These are phyloP conservation scores for Claviceps maximensis DNA, from an alignment of 2,329 filamentous ascomycete genomes.

Conservation along the genomic window DNA sequence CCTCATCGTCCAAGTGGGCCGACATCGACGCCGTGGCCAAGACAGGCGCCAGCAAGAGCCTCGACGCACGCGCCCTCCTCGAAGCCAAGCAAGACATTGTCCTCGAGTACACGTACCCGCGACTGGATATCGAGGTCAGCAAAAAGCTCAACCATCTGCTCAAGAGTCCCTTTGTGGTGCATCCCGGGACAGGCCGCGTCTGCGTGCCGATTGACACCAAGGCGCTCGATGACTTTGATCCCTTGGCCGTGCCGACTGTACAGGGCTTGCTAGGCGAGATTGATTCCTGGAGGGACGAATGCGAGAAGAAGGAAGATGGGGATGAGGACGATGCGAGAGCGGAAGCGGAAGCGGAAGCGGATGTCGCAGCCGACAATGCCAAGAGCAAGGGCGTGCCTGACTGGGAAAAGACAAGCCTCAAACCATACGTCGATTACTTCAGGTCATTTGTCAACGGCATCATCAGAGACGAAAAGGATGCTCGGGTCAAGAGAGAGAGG, in stretches of 20 bases:
- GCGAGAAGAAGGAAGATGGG: conserved; percentile 20
- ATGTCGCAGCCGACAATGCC: conserved; percentile 27
- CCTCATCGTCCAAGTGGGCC: conserved; percentile 75
- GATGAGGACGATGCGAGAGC: conserved; percentile 20
- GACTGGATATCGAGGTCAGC: conserved; percentile 90
- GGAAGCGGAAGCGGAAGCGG: conserved; percentile 17
- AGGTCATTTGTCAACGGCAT: conserved; percentile 64
- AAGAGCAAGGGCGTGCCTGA: conserved; percentile 45
- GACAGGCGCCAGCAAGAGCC: conserved; percentile 54
- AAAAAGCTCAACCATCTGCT: conserved; percentile 98
- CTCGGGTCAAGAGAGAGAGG: conserved; percentile 41
- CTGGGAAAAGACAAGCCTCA: conserved; percentile 95
- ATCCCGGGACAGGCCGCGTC: conserved; percentile 84
- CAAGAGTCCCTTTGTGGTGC: conserved; percentile 92
- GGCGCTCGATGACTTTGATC: conserved; percentile 70
- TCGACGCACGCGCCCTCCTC: conserved; percentile 61
- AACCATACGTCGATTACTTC: conserved; percentile 86
- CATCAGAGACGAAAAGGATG: conserved; percentile 59
- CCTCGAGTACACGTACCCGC: conserved; percentile 93
- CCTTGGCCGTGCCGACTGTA: conserved; percentile 77
- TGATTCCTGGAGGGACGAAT: conserved; percentile 55
- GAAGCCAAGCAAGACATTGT: conserved; percentile 94
- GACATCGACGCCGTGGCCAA: conserved; percentile 84
- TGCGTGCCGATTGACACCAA: conserved; percentile 84
- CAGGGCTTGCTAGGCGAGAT: conserved; percentile 73